Evolutionary conservation across 169 alveolate species (phyloP).

Genomic region (Plasmodium fragile): DNA sequence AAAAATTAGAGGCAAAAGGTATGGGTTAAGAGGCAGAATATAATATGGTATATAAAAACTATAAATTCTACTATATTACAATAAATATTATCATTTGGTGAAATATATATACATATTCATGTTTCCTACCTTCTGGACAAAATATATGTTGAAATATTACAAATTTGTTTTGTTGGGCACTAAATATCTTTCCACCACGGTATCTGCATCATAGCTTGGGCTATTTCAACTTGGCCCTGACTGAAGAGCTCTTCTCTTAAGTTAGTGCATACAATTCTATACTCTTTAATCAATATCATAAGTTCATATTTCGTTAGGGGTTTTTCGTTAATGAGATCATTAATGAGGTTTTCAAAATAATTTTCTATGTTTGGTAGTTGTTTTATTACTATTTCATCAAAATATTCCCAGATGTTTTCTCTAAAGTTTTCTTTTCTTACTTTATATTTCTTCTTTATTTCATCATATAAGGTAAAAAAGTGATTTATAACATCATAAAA

Average conservation of each 20-base stretch:
- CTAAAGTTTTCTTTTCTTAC: conserved; percentile 4
- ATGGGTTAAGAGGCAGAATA: neutral
- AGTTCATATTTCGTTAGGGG: neutral
- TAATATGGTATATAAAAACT: too few species aligned
- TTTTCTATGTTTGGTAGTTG: neutral
- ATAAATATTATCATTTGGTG: neutral
- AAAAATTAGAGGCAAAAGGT: neutral
- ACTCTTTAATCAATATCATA: neutral
- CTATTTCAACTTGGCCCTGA: conserved; percentile 11
- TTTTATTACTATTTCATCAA: neutral
- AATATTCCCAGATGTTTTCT: neutral
- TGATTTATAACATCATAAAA: conserved; percentile 3
- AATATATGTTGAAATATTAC: neutral
- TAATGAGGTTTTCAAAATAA: neutral
- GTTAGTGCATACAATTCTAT: neutral
- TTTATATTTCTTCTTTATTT: neutral
- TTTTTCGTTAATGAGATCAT: neutral
- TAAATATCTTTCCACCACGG: neutral
- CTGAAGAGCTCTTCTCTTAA: conserved; percentile 9
- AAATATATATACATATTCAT: too few species aligned
- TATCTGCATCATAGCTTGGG: conserved; percentile 7
- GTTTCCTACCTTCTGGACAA: neutral
- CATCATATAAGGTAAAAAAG: neutral
- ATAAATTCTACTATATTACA: neutral
- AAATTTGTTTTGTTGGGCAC: neutral